Percentiles rank a stretch among this genome's conserved stretches.
Conservation (phyloP, 2,329 filamentous ascomycete species). For the Fusarium avenaceum region DNA sequence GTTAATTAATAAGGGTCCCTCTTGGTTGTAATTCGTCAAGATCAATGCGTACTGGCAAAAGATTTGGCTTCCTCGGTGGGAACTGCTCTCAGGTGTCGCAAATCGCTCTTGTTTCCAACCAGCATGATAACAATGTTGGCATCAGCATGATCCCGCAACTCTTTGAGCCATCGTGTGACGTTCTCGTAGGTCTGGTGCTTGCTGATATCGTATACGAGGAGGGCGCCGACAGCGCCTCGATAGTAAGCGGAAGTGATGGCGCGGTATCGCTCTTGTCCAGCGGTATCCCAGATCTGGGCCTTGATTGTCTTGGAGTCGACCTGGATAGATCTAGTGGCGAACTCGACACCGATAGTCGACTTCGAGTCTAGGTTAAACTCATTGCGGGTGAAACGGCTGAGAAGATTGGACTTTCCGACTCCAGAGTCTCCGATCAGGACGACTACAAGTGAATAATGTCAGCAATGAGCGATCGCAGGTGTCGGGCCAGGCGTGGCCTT, state of each 20-base stretch:
- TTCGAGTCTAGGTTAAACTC: conserved; percentile 99
- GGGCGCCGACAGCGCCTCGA: conserved; percentile 94
- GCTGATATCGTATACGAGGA: conserved; percentile 99
- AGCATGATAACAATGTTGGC: conserved; percentile 99
- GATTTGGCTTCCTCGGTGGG: conserved; percentile 98
- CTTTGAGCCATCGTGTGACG: conserved; percentile 98
- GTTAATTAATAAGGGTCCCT: conserved; percentile 36
- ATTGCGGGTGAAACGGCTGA: conserved; percentile 99
- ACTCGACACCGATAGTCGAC: conserved; percentile 99
- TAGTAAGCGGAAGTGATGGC: conserved; percentile 99
- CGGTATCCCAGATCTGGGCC: conserved; percentile 99
- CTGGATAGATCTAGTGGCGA: conserved; percentile 97
- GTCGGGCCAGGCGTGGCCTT: conserved; percentile 36
- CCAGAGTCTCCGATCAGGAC: conserved; percentile 99
- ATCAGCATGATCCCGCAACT: conserved; percentile 96
- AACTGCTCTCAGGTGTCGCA: conserved; percentile 96
- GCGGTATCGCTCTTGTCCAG: conserved; percentile 98
- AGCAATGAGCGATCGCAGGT: conserved; percentile 47
- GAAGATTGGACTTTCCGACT: conserved; percentile 99
- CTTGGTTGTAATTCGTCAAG: conserved; percentile 6
- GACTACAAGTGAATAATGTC: conserved; percentile 68
- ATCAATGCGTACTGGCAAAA: conserved; percentile 82
- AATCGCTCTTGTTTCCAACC: conserved; percentile 99
- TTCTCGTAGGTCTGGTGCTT: conserved; percentile 99
- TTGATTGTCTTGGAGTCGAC: conserved; percentile 99